Percentiles rank a stretch among this genome's conserved stretches.
phyloP scores from a whole-genome alignment of 1,284 basidiomycete genomes.

The Lentinula novae-zelandiae region DNA sequence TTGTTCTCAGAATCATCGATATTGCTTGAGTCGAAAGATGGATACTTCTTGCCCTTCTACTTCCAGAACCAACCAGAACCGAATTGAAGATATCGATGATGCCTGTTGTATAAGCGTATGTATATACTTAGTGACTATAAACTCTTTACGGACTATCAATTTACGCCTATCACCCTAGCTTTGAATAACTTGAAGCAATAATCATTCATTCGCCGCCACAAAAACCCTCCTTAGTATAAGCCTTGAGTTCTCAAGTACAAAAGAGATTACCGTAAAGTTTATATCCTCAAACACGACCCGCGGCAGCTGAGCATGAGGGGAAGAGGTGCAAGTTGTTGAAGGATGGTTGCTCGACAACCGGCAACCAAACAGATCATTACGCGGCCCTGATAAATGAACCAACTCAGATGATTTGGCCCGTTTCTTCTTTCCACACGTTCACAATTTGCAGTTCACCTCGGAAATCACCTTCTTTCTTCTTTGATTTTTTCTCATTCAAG shows the following conservation, averaged over 20 bases:
- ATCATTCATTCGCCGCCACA: neutral
- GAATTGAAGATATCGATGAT: neutral
- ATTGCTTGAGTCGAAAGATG: too few species aligned
- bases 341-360: neutral
- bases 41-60: neutral
- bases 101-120: neutral
- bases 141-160: neutral
- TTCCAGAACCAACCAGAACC: neutral
- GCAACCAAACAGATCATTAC: conserved; percentile 5
- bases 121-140: too few species aligned
- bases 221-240: neutral
- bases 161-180: neutral
- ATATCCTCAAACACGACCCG: neutral
- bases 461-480: neutral
- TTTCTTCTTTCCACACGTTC: neutral
- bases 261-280: neutral
- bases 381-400: conserved; percentile 1
- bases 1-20: too few species aligned
- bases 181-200: neutral
- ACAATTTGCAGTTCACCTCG: neutral
- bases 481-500: conserved; percentile 5
- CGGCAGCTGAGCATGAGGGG: neutral
- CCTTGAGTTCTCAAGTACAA: too few species aligned
- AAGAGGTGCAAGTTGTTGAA: neutral
- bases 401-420: neutral